Percentiles rank a stretch among this genome's conserved stretches.
Conservation (phyloP, 2,329 filamentous ascomycete genomes). For the Nemania sp. region DNA sequence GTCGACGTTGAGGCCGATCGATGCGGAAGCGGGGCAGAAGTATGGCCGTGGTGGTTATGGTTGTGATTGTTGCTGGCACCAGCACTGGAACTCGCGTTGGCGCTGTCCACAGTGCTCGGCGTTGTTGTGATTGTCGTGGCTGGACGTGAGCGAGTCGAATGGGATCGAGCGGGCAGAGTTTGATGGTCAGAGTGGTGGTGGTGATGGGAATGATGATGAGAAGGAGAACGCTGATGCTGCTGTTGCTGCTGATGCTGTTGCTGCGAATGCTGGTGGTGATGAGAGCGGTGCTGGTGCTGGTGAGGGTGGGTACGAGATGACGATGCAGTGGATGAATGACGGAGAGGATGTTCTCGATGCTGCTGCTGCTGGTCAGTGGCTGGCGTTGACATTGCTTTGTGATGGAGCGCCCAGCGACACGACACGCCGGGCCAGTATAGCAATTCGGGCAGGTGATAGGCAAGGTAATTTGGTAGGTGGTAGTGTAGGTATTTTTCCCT, state of each 20-base stretch:
- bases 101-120: constrained; percentile 34
- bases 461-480: constrained; percentile 10
- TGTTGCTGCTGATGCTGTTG: constrained; percentile 27
- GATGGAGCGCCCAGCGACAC: constrained; percentile 20
- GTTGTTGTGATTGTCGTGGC: constrained; percentile 23
- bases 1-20: constrained; percentile 35
- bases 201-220: constrained; percentile 31
- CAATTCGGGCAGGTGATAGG: constrained; percentile 26
- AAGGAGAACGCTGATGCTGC: constrained; percentile 31
- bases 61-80: constrained; percentile 15
- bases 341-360: constrained; percentile 35
- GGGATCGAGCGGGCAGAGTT: constrained; percentile 38
- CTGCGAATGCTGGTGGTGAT: constrained; percentile 28
- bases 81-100: constrained; percentile 23
- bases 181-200: constrained; percentile 14
- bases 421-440: constrained; percentile 20
- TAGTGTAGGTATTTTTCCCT: constrained; percentile 20
- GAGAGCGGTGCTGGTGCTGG: constrained; percentile 34
- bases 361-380: constrained; percentile 33
- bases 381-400: constrained; percentile 40
- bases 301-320: constrained; percentile 36
- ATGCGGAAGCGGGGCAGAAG: constrained; percentile 31
- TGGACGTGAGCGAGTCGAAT: constrained; percentile 44
- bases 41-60: constrained; percentile 22
- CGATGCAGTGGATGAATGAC: constrained; percentile 27